Base-by-base conservation (phyloP, 2,329 filamentous ascomycete genomes). In the Rosellinia necatrix region DNA sequence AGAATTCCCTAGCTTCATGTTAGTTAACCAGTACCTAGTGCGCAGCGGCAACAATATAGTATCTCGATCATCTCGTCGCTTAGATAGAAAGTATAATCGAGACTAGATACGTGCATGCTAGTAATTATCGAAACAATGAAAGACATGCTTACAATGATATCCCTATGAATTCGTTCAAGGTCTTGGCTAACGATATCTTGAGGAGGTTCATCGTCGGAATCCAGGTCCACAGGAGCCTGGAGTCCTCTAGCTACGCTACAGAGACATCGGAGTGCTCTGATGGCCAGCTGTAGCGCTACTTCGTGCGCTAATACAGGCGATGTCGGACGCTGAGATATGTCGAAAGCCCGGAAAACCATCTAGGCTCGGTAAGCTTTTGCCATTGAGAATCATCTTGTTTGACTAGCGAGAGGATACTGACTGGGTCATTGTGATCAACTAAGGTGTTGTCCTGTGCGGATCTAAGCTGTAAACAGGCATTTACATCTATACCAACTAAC, bases 161-260 rank as follows among this genome's bases (percentile, higher is more conserved):
- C 68, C 58, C 82, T 72, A 6, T 85, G 82, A 6, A 82, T 66
- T 24, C 66, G 61, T 54, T 66, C 49, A 41, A 69, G 57, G 46
- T 64, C 27, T 35, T 58, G 12, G 50, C 53, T 55, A 13, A 34
- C 46, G 13, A 49, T 40, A 13, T 27, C 8, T 27, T 58, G 37
- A 6, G 21, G 12, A 4, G 53, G 37, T 41, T 49, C 49, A 25
- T 63, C 71, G 6, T 80, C 78, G 3, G 75, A 75, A 30, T 90
- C 88, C 1, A 92, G 74, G 55, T 92, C 86, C 22, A 92, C 81
- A 0, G 85, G 79, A 2, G 79, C 75, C 72, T 92, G 89, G 22
- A 91, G 76, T 3, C 88, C 88, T 68, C 85, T 89, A 0, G 87
- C 90, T 63, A 92, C 85, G 56, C 81, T 86, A 2, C 81, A 77